Evolutionary conservation across 2,329 filamentous ascomycete species (phyloP), one percentile per base, ranked within the genome.

Genomic region (Graphilbum fragrans): DNA sequence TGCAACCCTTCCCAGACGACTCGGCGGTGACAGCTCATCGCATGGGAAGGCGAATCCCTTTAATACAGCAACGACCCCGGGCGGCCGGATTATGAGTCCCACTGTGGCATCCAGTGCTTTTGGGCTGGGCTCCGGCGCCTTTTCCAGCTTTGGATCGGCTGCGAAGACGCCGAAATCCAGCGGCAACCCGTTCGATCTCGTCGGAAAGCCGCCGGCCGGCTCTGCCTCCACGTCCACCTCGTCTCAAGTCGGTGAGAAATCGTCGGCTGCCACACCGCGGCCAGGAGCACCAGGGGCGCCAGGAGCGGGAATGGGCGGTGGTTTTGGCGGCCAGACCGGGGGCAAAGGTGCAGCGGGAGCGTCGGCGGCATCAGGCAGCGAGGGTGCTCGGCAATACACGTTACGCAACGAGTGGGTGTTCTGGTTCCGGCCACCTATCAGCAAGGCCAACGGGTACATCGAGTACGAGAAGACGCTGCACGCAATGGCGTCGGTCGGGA

Each of bases 381-480:
- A 25, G 5, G 17, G 12, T 41, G 37, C 45, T 58, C 64, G 44
- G 39, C 40, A 40, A 43, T 77, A 82, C 56, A 71, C 74, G 45
- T 70, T 96, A 53, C 87, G 84, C 63, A 80, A 86, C 60, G 81
- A 80, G 48, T 98, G 92, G 92, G 81, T 94, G 27, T 86, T 96
- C 59, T 96, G 92, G 87, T 98, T 93, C 64, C 78, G 92, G 45
- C 92, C 92, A 32, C 92, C 92, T 38, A 94, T 93, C 53, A 88
- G 86, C 50, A 98, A 98, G 66, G 92, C 90, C 50, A 90, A 92
- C 55, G 77, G 77, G 33, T 80, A 71, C 55, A 74, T 81, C 53
- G 90, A 96, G 62, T 98, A 98, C 61, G 92, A 98, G 61, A 94
- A 96, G 64, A 96, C 90, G 7, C 80, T 94, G 47, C 83, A 92